Evolutionary conservation across 1,139 yeast species (phyloP).

Genomic region (Hanseniaspora uvarum): DNA sequence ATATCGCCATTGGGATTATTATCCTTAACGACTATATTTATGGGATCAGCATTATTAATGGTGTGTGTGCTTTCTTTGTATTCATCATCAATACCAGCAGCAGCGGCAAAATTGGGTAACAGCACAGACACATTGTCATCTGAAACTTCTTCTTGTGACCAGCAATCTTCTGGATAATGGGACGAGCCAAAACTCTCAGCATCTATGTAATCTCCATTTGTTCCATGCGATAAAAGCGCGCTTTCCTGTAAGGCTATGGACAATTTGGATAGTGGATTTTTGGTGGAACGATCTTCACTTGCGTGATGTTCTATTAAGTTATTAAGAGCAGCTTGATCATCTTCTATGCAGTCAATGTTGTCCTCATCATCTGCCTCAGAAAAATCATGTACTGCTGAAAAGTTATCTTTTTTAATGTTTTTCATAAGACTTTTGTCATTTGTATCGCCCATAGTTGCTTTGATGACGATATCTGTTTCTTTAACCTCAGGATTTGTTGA

Average conservation of each 20-base stretch:
- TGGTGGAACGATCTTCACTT: background rate
- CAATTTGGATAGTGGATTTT: conserved; percentile 11
- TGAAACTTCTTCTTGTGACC: background rate
- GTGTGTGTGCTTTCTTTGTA: conserved; percentile 14
- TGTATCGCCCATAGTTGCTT: background rate
- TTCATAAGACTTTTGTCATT: background rate
- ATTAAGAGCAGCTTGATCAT: background rate
- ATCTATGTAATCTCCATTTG: background rate
- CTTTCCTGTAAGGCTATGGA: conserved; percentile 13
- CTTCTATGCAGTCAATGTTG: background rate
- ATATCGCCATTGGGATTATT: background rate
- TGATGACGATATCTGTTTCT: background rate
- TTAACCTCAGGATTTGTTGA: background rate
- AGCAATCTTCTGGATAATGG: background rate
- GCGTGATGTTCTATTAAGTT: background rate
- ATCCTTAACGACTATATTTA: conserved; percentile 1
- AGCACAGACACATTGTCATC: conserved; percentile 2
- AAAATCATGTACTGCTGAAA: background rate
- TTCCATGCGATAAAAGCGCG: background rate
- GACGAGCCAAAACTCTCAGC: background rate
- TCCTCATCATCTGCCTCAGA: background rate
- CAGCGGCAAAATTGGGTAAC: conserved; percentile 3
- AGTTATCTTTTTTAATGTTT: background rate
- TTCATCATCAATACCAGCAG: conserved; percentile 2
- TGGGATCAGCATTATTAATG: conserved; percentile 9